Percentiles rank a stretch among this genome's conserved stretches.
phyloP scores from a whole-genome alignment of 306 rosid species.

The Rubus idaeus region DNA sequence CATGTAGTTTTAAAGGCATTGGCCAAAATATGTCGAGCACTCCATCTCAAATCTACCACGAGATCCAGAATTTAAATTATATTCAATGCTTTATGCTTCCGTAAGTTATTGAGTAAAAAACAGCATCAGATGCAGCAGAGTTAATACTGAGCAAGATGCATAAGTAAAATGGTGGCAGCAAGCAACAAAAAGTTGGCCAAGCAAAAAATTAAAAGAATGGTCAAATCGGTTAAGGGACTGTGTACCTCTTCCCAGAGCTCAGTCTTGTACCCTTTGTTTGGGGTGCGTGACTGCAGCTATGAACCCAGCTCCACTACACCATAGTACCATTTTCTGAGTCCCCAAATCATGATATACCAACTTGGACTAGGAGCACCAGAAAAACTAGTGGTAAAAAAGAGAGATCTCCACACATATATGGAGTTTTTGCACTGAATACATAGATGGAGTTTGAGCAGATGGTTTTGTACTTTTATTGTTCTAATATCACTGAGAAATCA shows the following conservation, averaged over 20 bases:
- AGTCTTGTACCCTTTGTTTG: conserved; percentile 8
- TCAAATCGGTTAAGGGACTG: conserved; percentile 1
- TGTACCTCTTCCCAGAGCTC: conserved; percentile 9
- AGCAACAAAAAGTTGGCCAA: background rate
- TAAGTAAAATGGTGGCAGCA: background rate
- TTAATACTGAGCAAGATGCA: background rate
- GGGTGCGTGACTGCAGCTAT: background rate
- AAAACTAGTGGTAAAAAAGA: background rate
- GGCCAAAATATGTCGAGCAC: background rate
- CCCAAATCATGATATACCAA: background rate
- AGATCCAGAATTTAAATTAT: background rate
- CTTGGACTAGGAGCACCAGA: background rate
- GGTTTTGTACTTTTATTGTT: background rate
- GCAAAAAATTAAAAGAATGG: background rate
- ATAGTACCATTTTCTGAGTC: background rate
- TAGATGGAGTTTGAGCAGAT: background rate
- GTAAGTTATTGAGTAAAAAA: background rate
- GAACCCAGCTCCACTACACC: background rate
- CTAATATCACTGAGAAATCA: background rate
- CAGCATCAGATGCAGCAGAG: background rate
- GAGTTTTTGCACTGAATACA: background rate
- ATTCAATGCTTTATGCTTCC: background rate
- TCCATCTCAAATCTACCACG: background rate
- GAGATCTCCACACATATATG: background rate
- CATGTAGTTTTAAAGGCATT: background rate